Conservation (phyloP, 2,329 filamentous ascomycete genomes). For the Penicillium psychrosexuale region DNA sequence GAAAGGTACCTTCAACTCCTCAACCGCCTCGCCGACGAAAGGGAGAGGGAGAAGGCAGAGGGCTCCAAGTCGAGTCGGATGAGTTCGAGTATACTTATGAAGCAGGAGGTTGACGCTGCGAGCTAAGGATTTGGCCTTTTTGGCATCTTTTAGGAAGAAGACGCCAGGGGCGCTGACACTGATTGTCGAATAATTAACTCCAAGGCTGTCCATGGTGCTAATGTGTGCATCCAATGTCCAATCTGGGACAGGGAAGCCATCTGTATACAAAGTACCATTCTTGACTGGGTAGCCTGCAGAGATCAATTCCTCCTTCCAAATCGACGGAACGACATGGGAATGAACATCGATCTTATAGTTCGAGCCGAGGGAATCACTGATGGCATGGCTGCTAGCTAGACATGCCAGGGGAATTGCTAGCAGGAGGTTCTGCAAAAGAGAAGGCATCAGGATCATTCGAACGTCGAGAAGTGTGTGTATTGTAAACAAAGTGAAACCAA, state of each 20-base stretch:
- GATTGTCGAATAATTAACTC: slow-evolving; percentile 8
- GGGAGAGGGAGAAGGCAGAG: slow-evolving; percentile 11
- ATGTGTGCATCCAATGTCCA: slow-evolving; percentile 9
- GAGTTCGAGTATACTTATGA: slow-evolving; percentile 1
- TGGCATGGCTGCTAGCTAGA: not conserved
- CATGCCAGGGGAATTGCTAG: not conserved
- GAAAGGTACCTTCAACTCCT: slow-evolving; percentile 1
- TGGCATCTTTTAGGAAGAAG: slow-evolving; percentile 3
- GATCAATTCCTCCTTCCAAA: slow-evolving; percentile 7
- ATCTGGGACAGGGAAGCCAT: slow-evolving; percentile 7
- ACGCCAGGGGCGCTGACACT: slow-evolving; percentile 8
- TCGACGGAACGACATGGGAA: slow-evolving; percentile 9
- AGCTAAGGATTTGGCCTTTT: slow-evolving; percentile 5
- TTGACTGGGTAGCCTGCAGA: slow-evolving; percentile 5
- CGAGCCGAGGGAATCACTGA: not conserved
- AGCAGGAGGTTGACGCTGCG: slow-evolving; percentile 6
- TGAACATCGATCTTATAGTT: slow-evolving; percentile 18
- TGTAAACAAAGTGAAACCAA: not conserved
- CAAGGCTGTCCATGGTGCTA: slow-evolving; percentile 6
- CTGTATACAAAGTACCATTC: slow-evolving; percentile 8
- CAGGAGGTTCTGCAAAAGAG: not conserved
- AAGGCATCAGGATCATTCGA: not conserved
- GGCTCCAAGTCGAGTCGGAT: slow-evolving; percentile 8
- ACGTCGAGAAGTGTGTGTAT: not conserved
- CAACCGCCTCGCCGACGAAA: not conserved